Evolutionary conservation across 148 eudicot genomes (phyloP).

Genomic region (Silene uniflora): DNA sequence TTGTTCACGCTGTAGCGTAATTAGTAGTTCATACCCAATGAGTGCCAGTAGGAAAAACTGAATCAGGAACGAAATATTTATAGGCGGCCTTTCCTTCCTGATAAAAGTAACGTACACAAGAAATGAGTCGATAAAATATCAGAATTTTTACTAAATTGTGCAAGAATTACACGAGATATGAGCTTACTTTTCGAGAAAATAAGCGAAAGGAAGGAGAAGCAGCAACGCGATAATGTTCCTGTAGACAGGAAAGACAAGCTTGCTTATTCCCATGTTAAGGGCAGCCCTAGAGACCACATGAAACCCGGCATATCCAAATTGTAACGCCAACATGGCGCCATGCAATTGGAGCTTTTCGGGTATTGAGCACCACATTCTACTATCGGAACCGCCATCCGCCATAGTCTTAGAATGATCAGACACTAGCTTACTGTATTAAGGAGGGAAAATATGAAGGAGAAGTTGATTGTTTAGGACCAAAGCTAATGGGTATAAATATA

Average conservation of each 20-base stretch:
- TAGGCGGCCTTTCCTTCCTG: constrained; percentile 91
- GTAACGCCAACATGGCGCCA: constrained; percentile 83
- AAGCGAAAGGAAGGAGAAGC: constrained; percentile 86
- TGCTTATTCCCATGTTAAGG: constrained; percentile 97
- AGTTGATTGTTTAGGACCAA: constrained; percentile 32
- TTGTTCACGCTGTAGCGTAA: background rate
- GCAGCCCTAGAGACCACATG: constrained; percentile 96
- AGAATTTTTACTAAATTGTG: background rate
- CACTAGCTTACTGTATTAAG: background rate
- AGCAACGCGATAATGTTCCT: constrained; percentile 81
- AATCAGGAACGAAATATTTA: constrained; percentile 53
- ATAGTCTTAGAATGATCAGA: constrained; percentile 27
- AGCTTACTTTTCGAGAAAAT: constrained; percentile 81
- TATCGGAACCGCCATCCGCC: constrained; percentile 51
- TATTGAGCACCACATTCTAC: constrained; percentile 52
- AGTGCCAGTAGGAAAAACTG: constrained; percentile 87
- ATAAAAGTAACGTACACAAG: constrained; percentile 3
- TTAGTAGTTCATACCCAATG: constrained; percentile 57
- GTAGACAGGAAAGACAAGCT: constrained; percentile 88
- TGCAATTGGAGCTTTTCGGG: constrained; percentile 87
- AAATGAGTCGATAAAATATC: background rate
- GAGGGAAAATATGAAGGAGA: constrained; percentile 9
- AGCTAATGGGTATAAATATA: constrained; percentile 58
- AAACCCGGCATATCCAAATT: constrained; percentile 90
- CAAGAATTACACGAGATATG: background rate